phyloP scores from a whole-genome alignment of 768 basidiomycete species.

The Russula lepida region DNA sequence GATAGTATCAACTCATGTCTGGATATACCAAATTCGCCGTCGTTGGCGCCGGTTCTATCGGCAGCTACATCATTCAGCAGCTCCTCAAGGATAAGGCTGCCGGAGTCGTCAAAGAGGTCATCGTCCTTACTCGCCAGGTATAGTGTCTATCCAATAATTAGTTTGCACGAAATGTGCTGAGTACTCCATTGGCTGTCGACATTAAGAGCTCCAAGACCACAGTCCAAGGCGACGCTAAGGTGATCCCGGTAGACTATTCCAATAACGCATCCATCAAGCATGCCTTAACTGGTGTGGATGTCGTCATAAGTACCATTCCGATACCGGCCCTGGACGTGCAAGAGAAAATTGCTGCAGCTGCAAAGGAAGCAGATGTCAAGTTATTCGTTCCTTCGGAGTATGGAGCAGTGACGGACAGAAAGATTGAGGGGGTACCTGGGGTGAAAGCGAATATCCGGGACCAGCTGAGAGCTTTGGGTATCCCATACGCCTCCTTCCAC shows the following conservation, averaged over 20 bases:
- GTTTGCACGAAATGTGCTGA: background rate
- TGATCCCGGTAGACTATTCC: background rate
- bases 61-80: conserved; percentile 11
- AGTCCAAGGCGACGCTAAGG: background rate
- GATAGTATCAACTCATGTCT: conserved; percentile 4
- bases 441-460: background rate
- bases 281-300: background rate
- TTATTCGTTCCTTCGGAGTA: background rate
- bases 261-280: background rate
- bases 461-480: too few relatives aligned
- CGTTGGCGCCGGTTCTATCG: conserved; percentile 14
- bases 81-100: conserved; percentile 9
- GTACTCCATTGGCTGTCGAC: background rate
- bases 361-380: background rate
- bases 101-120: conserved; percentile 11
- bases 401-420: background rate
- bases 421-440: background rate
- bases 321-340: background rate
- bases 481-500: too few relatives aligned
- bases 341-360: background rate
- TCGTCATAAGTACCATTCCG: background rate
- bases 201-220: background rate
- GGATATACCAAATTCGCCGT: conserved; percentile 19
- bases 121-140: conserved; percentile 19
- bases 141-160: background rate